Evolutionary conservation across 1,284 basidiomycete genomes (phyloP).

Genomic region (Ganoderma multipileum): DNA sequence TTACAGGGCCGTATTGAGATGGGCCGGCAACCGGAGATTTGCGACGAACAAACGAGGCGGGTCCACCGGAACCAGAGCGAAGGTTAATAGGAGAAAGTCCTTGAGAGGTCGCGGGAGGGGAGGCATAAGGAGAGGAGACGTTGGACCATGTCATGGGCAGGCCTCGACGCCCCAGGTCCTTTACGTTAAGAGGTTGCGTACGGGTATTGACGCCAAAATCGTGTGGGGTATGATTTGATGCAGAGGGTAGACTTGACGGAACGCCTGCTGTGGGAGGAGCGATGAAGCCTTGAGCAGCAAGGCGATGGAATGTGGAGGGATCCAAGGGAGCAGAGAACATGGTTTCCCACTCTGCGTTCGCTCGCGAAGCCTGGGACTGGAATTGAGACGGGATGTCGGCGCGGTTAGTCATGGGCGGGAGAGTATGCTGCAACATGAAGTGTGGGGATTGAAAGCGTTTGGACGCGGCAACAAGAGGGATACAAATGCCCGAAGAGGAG

Average conservation of each 20-base stretch:
- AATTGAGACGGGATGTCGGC: conserved; percentile 35
- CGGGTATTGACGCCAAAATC: conserved; percentile 40
- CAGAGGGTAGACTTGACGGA: conserved; percentile 37
- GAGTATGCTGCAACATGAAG: conserved; percentile 37
- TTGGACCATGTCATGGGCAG: conserved; percentile 34
- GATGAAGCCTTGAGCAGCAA: conserved; percentile 65
- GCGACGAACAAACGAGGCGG: conserved; percentile 35
- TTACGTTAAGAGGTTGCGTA: conserved; percentile 32
- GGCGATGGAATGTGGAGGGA: conserved; percentile 61
- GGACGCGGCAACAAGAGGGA: conserved; percentile 35
- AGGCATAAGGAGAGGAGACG: conserved; percentile 38
- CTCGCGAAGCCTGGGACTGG: conserved; percentile 40
- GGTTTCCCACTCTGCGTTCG: conserved; percentile 57
- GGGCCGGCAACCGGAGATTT: conserved; percentile 37
- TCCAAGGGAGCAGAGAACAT: conserved; percentile 65
- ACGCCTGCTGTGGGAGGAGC: conserved; percentile 38
- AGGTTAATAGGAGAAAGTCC: conserved; percentile 37
- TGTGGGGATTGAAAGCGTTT: conserved; percentile 32
- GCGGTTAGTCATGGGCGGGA: conserved; percentile 34
- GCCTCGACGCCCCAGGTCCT: conserved; percentile 33
- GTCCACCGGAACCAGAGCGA: conserved; percentile 34
- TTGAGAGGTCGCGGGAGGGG: conserved; percentile 37
- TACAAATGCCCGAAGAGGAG: conserved; percentile 49
- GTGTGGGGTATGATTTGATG: conserved; percentile 36
- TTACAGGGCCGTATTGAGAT: conserved; percentile 36